Conservation (phyloP, 179 eudicot species). For the Carnegiea gigantea region DNA sequence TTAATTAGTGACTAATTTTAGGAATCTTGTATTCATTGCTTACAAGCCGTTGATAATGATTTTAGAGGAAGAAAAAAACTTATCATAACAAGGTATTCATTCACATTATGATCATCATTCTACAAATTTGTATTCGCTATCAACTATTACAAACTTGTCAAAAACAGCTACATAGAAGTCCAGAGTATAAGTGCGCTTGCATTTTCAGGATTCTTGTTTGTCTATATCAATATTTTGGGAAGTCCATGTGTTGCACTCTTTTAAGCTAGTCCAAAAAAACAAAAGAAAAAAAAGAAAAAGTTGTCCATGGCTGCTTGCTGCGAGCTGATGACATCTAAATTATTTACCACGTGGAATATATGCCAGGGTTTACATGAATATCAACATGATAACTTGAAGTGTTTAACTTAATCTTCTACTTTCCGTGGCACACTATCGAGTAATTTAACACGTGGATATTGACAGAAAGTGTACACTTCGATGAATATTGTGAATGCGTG, state of each 20-base stretch:
- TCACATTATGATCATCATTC: not conserved
- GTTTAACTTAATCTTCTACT: not conserved
- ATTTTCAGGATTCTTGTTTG: conserved; percentile 1
- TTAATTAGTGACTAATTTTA: not conserved
- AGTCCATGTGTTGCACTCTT: too few relatives aligned
- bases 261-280: too few relatives aligned
- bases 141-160: not conserved
- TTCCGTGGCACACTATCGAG: not conserved
- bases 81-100: not conserved
- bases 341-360: conserved; percentile 1
- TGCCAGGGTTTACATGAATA: not conserved
- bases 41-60: not conserved
- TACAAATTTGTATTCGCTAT: not conserved
- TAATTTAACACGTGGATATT: not conserved
- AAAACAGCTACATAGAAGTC: not conserved
- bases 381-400: not conserved
- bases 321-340: not conserved
- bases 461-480: not conserved
- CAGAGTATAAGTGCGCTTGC: not conserved
- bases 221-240: not conserved
- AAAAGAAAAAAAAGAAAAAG: too few relatives aligned
- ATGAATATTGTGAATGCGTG: not conserved
- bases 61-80: too few relatives aligned
- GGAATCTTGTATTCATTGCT: not conserved
- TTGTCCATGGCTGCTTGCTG: not conserved